Conservation (phyloP, 768 basidiomycete genomes). For the Lactarius deliciosus region DNA sequence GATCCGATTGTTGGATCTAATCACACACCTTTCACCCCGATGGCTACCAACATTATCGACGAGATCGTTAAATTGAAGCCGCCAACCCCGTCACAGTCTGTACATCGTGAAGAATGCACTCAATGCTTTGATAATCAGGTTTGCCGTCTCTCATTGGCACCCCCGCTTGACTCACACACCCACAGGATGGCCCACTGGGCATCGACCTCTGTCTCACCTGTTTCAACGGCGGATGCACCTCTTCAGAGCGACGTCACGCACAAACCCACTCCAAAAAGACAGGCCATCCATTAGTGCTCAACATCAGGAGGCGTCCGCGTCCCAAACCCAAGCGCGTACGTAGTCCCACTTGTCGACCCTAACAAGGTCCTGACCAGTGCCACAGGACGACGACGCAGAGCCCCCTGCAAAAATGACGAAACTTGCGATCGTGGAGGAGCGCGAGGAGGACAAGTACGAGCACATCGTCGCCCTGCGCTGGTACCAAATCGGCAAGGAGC, state of each 20-base stretch:
- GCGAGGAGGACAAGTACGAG: conserved; percentile 88
- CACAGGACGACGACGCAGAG: conserved; percentile 68
- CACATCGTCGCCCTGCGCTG: conserved; percentile 64
- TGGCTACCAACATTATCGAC: conserved; percentile 44
- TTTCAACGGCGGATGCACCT: conserved; percentile 91
- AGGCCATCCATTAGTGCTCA: conserved; percentile 74
- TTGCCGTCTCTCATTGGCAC: not conserved
- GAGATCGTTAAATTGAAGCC: conserved; percentile 49
- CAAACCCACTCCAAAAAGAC: conserved; percentile 67
- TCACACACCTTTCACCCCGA: conserved; percentile 13
- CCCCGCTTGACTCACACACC: not conserved
- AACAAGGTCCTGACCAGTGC: too few relatives aligned
- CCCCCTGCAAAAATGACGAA: conserved; percentile 90
- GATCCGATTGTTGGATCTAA: conserved; percentile 15
- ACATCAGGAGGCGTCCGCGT: conserved; percentile 73
- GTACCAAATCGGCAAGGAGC: conserved; percentile 61
- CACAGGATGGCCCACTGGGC: conserved; percentile 70
- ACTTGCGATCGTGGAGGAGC: conserved; percentile 82
- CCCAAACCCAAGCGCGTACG: conserved; percentile 64
- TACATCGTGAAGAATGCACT: conserved; percentile 92
- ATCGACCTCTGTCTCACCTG: conserved; percentile 89
- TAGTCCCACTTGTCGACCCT: conserved; percentile 23
- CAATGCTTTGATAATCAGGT: conserved; percentile 97
- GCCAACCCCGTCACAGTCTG: conserved; percentile 66
- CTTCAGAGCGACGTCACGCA: conserved; percentile 69